Evolutionary conservation across 2,329 filamentous ascomycete genomes (phyloP), one percentile per base, ranked within the genome.

Genomic region (Penicillium digitatum): DNA sequence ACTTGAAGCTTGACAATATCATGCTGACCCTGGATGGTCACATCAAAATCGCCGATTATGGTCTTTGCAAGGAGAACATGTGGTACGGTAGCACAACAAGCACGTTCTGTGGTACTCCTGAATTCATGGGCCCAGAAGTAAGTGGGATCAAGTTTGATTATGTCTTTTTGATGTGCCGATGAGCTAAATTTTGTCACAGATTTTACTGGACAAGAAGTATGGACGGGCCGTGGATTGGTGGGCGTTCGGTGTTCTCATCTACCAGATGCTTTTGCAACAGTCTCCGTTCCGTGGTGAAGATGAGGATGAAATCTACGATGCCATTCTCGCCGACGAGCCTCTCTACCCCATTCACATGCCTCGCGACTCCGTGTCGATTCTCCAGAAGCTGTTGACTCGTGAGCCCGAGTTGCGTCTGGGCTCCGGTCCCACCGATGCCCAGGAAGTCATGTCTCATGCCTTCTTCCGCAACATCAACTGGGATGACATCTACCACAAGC

Each of bases 11-110:
- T 56, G 87, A 90, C 74, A 90, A 99, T 73, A 99, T 99, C 70
- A 82, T 99, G 44, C 80, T 99, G 68, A 95, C 91, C 1, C 81
- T 96, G 43, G 94, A 99, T 69, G 94, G 94, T 26, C 94, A 99
- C 73, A 95, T 99, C 80, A 97, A 97, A 81, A 91, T 99, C 80
- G 94, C 84, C 50, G 94, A 99, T 81, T 99, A 96, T 72, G 94
- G 94, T 84, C 84, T 99, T 46, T 99, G 95, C 79, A 99, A 99
- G 76, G 94, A 99, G 72, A 92, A 99, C 66, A 99, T 99, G 94
- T 99, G 93, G 92, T 99, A 95, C 71, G 91, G 91, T 40, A 93
- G 89, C 53, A 96, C 89, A 2, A 99, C 94, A 0, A 93, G 92
- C 76, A 99, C 94, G 8, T 99, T 99, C 79, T 99, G 94, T 72